phyloP scores from a whole-genome alignment of 257 asterid genomes.

The Fraxinus pennsylvanica region DNA sequence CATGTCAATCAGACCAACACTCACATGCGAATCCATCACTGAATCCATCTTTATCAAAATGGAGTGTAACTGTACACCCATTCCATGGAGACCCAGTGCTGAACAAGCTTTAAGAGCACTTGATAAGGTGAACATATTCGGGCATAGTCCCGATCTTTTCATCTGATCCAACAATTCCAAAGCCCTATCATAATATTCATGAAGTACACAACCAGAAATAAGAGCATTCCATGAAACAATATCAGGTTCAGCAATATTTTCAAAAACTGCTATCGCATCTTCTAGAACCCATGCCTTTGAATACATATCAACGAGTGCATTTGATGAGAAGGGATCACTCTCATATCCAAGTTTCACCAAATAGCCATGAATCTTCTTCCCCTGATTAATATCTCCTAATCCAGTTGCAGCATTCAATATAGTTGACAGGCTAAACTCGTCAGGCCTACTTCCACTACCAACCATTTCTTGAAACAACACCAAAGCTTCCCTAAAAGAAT shows the following conservation, averaged over 20 bases:
- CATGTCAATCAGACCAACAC: conserved; percentile 76
- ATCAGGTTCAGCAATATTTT: conserved; percentile 49
- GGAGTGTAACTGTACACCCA: conserved; percentile 65
- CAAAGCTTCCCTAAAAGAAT: conserved; percentile 54
- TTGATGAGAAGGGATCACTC: conserved; percentile 60
- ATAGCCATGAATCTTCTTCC: conserved; percentile 65
- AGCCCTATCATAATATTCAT: conserved; percentile 48
- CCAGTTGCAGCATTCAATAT: conserved; percentile 67
- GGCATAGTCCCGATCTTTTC: conserved; percentile 52
- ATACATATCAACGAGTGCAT: conserved; percentile 79
- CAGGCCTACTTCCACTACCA: conserved; percentile 53
- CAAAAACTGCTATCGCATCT: conserved; percentile 51
- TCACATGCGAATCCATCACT: conserved; percentile 51
- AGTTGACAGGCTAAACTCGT: conserved; percentile 74
- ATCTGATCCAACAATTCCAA: conserved; percentile 54
- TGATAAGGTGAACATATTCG: conserved; percentile 70
- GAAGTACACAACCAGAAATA: conserved; percentile 67
- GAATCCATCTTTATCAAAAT: conserved; percentile 51
- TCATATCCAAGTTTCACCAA: conserved; percentile 65
- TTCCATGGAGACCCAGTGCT: conserved; percentile 44
- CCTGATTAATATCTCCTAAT: conserved; percentile 48
- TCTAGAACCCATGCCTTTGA: conserved; percentile 59
- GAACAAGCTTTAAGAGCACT: conserved; percentile 81
- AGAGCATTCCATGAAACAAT: conserved; percentile 76
- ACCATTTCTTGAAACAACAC: conserved; percentile 62